These are phyloP conservation scores for Paraconiothyrium brasiliense DNA, from an alignment of 2,329 filamentous ascomycete species.

Conservation along the genomic window DNA sequence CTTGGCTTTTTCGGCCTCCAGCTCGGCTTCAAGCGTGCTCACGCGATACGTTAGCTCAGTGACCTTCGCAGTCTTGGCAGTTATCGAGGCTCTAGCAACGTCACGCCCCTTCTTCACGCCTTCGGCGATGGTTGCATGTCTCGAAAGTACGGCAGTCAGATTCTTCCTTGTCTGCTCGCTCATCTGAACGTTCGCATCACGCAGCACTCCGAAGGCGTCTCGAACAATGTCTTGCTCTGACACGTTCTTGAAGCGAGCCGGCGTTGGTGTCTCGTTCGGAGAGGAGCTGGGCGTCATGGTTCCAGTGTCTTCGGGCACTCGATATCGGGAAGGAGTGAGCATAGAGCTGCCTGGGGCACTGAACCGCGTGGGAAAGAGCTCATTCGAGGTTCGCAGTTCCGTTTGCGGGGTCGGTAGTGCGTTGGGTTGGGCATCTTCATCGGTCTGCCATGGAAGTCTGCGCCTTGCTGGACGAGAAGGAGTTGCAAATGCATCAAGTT, in stretches of 20 bases:
- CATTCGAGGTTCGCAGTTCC: conserved; percentile 16
- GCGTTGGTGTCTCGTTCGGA: conserved; percentile 46
- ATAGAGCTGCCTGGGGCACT: conserved; percentile 17
- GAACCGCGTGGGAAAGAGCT: conserved; percentile 27
- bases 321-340: conserved; percentile 30
- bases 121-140: conserved; percentile 65
- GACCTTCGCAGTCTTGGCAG: conserved; percentile 71
- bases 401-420: conserved; percentile 44
- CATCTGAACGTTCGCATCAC: conserved; percentile 53
- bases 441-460: conserved; percentile 52
- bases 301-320: conserved; percentile 18
- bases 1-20: conserved; percentile 61
- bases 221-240: conserved; percentile 30
- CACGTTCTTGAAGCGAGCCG: conserved; percentile 40
- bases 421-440: conserved; percentile 22
- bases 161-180: conserved; percentile 22
- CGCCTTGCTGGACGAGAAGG: conserved; percentile 38
- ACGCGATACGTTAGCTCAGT: conserved; percentile 73
- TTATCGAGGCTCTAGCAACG: conserved; percentile 68
- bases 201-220: conserved; percentile 63
- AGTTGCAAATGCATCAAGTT: conserved; percentile 50
- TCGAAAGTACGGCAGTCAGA: conserved; percentile 41
- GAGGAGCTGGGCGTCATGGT: conserved; percentile 30
- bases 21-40: conserved; percentile 64
- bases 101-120: conserved; percentile 74